A percentile compares a stretch with the other conserved stretches of the same genome.
phyloP scores from a whole-genome alignment of 306 rosid species.

The Casuarina cunninghamiana region DNA sequence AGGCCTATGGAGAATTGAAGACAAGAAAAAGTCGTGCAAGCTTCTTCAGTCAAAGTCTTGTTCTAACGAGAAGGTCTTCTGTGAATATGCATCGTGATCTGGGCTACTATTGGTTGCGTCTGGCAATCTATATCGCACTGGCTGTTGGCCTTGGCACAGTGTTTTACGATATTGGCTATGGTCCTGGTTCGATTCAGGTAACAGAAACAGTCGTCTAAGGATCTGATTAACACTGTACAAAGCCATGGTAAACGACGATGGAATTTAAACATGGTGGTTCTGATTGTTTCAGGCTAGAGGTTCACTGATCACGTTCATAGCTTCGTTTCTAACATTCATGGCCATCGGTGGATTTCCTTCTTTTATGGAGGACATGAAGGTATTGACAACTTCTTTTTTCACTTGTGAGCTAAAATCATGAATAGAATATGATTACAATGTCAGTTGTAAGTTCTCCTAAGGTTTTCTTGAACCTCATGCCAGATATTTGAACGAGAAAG shows the following conservation, averaged over 20 bases:
- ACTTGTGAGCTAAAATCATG: too few species aligned
- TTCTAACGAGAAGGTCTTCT: slow-evolving; percentile 65
- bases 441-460: not conserved
- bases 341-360: slow-evolving; percentile 82
- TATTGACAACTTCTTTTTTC: slow-evolving; percentile 1
- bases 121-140: slow-evolving; percentile 38
- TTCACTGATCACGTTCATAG: slow-evolving; percentile 48
- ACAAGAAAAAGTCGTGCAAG: slow-evolving; percentile 50
- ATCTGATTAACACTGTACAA: not conserved
- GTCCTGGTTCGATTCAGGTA: slow-evolving; percentile 44
- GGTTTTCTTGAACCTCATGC: not conserved
- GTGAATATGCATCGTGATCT: slow-evolving; percentile 60
- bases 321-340: slow-evolving; percentile 67
- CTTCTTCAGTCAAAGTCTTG: slow-evolving; percentile 52
- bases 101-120: slow-evolving; percentile 74
- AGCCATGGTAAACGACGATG: not conserved
- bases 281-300: slow-evolving; percentile 58
- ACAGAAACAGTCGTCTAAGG: not conserved
- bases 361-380: slow-evolving; percentile 74
- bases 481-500: slow-evolving; percentile 74
- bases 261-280: not conserved
- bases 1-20: slow-evolving; percentile 32
- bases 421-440: not conserved
- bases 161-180: slow-evolving; percentile 38
- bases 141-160: slow-evolving; percentile 52